Evolutionary conservation across 352 stramenopile species (phyloP), one percentile per base, ranked within the genome.

Genomic region (Phytopythium cucurbitacearum): DNA sequence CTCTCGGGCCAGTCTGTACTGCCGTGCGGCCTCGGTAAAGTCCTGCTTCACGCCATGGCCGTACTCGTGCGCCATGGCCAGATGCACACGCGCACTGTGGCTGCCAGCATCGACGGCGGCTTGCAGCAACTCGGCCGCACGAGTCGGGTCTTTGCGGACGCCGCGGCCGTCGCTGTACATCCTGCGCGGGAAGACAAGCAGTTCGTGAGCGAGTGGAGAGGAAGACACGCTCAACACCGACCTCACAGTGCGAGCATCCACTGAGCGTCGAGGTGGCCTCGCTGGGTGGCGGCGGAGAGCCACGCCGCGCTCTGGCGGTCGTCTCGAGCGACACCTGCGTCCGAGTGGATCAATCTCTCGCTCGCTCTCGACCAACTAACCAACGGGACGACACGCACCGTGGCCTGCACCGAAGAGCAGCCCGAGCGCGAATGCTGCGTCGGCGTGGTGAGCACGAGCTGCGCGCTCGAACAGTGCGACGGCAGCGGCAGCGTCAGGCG

Each of bases 11-110:
- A 58, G 56, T 10, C 53, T 53, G 55, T 82, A 82, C 35, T 80
- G 50, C 7, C 60, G 51, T 1, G 68, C 66, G 11, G 74, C 71
- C n/a, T 56, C 42, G 7, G 43, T 51, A 36, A 73, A 78, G 60
- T 78, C 38, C 41, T 68, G 65, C 40, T 46, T 11, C 0, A 74
- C 62, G 3, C 71, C 71, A 21, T 66, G 69, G 38, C 74, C 74
- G 56, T 85, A 85, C 42, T 85, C 74, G 57, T 64, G n/a, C 64
- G 82, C 63, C 34, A 85, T 38, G 9, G 63, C 73, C n/a, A 83
- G 56, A 40, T 74, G 70, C 39, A 80, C 73, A 35, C 58, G 59
- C 8, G 67, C 73, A 32, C 68, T 53, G 1, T 51, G 47, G 48
- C 59, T 77, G 11, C 51, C 52, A 7, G 41, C 48, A 6, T 11